These are phyloP conservation scores for Verticillium longisporum DNA, from an alignment of 2,329 filamentous ascomycete genomes.

Conservation along the genomic window DNA sequence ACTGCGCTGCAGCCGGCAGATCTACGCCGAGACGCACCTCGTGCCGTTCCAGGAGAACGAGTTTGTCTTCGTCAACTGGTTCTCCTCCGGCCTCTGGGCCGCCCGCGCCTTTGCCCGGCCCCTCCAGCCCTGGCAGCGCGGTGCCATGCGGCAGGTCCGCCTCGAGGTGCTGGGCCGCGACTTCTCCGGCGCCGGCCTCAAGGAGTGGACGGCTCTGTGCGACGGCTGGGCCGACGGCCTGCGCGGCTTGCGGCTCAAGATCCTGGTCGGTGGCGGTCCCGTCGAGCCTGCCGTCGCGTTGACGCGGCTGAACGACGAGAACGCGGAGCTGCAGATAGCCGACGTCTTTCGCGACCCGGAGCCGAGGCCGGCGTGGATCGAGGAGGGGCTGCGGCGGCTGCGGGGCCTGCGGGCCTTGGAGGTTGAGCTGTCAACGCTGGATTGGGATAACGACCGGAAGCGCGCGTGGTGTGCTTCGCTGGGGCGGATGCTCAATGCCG, in stretches of 20 bases:
- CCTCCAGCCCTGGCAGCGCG: conserved; percentile 33
- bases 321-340: conserved; percentile 15
- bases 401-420: conserved; percentile 26
- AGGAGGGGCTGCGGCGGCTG: conserved; percentile 24
- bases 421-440: conserved; percentile 28
- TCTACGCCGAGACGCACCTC: conserved; percentile 33
- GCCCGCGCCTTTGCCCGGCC: conserved; percentile 27
- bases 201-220: conserved; percentile 30
- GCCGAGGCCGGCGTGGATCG: conserved; percentile 18
- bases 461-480: conserved; percentile 26
- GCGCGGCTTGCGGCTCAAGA: conserved; percentile 30
- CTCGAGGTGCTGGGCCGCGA: conserved; percentile 34
- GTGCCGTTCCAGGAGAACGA: conserved; percentile 36
- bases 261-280: conserved; percentile 21
- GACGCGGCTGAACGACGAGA: conserved; percentile 5
- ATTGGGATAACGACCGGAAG: conserved; percentile 23
- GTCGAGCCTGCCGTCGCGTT: conserved; percentile 8
- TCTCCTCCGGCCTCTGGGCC: conserved; percentile 34
- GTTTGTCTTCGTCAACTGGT: conserved; percentile 39
- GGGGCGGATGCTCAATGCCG: conserved; percentile 18
- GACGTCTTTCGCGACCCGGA: conserved; percentile 13
- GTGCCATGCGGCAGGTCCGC: conserved; percentile 29
- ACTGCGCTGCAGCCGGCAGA: conserved; percentile 27
- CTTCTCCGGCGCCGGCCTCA: conserved; percentile 19
- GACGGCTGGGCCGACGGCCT: conserved; percentile 24